Percentiles rank a stretch among this genome's conserved stretches.
These are phyloP conservation scores for Coemansia linderi DNA, from an alignment of 371 early-diverging fungal species.

Conservation along the genomic window DNA sequence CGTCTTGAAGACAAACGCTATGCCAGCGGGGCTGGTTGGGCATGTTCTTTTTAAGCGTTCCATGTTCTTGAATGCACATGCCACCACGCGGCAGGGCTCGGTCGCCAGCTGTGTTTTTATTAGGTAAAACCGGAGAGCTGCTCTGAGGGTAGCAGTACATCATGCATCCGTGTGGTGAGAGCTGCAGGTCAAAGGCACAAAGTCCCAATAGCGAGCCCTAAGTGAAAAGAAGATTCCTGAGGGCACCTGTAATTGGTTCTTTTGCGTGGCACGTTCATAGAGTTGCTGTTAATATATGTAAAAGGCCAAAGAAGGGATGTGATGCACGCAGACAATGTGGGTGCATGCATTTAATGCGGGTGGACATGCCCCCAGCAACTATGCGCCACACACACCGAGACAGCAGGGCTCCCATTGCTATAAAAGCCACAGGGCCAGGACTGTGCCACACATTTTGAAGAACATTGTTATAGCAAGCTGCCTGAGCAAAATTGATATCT, in stretches of 20 bases:
- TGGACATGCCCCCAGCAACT: neutral
- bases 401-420: neutral
- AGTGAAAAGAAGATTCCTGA: neutral
- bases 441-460: neutral
- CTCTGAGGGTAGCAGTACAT: neutral
- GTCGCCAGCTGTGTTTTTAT: neutral
- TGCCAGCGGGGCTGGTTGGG: neutral
- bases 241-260: neutral
- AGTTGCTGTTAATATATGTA: constrained; percentile 1
- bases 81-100: neutral
- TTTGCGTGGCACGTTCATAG: neutral
- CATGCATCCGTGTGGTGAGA: neutral
- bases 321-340: constrained; percentile 5
- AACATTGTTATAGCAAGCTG: neutral
- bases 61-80: neutral
- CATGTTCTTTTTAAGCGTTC: neutral
- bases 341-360: constrained; percentile 3
- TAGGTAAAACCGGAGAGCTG: neutral
- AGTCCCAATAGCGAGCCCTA: constrained; percentile 1
- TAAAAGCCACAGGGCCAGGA: neutral
- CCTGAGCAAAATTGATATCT: constrained; percentile 1
- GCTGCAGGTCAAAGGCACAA: neutral
- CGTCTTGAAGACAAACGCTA: neutral
- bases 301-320: neutral
- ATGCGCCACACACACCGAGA: neutral